phyloP scores from a whole-genome alignment of 345 rosid species.

The Euclidium syriacum region DNA sequence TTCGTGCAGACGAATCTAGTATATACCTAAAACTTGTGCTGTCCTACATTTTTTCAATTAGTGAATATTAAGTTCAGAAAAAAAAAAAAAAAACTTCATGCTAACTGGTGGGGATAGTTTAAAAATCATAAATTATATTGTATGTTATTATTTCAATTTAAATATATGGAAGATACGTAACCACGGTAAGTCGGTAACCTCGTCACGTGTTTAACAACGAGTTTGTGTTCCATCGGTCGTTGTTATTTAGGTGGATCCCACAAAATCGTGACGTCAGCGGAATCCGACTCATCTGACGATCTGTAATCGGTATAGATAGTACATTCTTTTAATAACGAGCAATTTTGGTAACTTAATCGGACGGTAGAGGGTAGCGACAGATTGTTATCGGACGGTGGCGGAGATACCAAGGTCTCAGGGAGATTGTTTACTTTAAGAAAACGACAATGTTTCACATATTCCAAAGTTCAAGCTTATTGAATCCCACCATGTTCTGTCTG shows the following conservation, averaged over 20 bases:
- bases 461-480: neutral
- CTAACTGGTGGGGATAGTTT: too few species aligned
- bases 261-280: constrained; percentile 14
- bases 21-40: too few species aligned
- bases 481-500: constrained; percentile 25
- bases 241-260: constrained; percentile 5
- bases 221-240: neutral
- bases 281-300: constrained; percentile 3
- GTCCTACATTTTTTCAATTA: too few species aligned
- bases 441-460: constrained; percentile 22
- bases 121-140: too few species aligned
- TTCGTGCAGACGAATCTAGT: too few species aligned
- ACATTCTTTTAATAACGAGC: constrained; percentile 9
- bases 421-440: neutral
- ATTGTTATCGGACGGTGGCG: constrained; percentile 30
- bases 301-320: neutral
- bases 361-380: neutral
- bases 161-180: constrained; percentile 14
- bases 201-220: constrained; percentile 27
- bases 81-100: too few species aligned
- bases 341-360: constrained; percentile 7
- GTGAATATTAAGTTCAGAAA: too few species aligned
- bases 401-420: constrained; percentile 28
- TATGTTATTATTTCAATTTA: too few species aligned
- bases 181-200: too few species aligned